phyloP scores from a whole-genome alignment of 805 yeast species.

The Metschnikowia lachancei region DNA sequence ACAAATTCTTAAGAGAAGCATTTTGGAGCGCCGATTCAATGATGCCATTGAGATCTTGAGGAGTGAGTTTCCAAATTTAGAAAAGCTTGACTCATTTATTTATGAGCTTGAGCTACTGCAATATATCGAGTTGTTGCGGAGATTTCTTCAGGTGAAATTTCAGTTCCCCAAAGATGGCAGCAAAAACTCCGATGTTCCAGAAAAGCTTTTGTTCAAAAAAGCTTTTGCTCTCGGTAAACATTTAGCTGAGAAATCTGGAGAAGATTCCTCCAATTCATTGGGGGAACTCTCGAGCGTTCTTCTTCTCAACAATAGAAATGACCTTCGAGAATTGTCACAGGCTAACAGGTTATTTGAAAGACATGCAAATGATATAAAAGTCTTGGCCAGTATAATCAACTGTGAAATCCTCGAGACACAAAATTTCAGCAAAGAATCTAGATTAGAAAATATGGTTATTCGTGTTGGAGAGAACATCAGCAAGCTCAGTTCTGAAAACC shows the following conservation, averaged over 20 bases:
- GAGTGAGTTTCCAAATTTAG: conserved; percentile 5
- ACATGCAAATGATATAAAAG: conserved; percentile 22
- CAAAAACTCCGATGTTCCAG: neutral
- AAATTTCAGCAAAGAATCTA: conserved; percentile 29
- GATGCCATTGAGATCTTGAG: conserved; percentile 10
- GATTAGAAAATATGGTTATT: conserved; percentile 32
- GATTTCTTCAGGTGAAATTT: conserved; percentile 22
- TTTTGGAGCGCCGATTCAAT: conserved; percentile 7
- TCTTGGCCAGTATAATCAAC: conserved; percentile 24
- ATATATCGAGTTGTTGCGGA: conserved; percentile 24
- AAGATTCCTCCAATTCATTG: neutral
- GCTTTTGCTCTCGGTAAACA: conserved; percentile 19
- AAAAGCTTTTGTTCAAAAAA: conserved; percentile 18
- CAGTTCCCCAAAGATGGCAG: neutral
- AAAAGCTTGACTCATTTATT: conserved; percentile 12
- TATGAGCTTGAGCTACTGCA: conserved; percentile 30
- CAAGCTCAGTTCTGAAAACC: conserved; percentile 29
- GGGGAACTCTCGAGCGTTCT: conserved; percentile 15
- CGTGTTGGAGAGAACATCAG: conserved; percentile 32
- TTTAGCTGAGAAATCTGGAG: conserved; percentile 17
- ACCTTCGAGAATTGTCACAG: conserved; percentile 9
- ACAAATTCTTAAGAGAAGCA: conserved; percentile 5
- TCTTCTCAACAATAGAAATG: conserved; percentile 7
- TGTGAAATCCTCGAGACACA: conserved; percentile 23
- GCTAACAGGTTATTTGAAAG: conserved; percentile 19